These are phyloP conservation scores for Beauveria australis DNA, from an alignment of 2,329 filamentous ascomycete genomes.

Conservation along the genomic window DNA sequence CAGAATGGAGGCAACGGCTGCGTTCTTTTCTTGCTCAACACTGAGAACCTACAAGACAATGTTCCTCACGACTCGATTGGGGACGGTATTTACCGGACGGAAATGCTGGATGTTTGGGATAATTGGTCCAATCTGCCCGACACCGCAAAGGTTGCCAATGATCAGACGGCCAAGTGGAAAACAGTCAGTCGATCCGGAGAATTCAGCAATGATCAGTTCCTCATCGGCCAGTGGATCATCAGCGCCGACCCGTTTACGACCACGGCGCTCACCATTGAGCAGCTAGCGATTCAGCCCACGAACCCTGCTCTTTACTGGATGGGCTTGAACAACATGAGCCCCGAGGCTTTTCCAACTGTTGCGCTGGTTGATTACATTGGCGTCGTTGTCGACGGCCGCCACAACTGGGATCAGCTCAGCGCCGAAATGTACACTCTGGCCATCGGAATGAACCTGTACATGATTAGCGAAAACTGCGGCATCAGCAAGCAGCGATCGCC, in stretches of 20 bases:
- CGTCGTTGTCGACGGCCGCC: conserved; percentile 19
- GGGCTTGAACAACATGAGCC: conserved; percentile 21
- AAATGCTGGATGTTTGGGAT: conserved; percentile 19
- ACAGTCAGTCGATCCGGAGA: conserved; percentile 15
- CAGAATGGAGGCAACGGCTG: conserved; percentile 25
- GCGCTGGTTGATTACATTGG: conserved; percentile 25
- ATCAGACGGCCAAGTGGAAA: conserved; percentile 18
- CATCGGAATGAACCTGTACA: conserved; percentile 24
- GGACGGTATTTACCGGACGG: conserved; percentile 23
- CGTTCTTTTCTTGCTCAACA: conserved; percentile 24
- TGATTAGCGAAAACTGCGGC: conserved; percentile 26
- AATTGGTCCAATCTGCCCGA: conserved; percentile 23
- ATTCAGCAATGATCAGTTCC: conserved; percentile 18
- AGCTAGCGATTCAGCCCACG: conserved; percentile 23
- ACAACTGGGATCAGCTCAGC: conserved; percentile 21
- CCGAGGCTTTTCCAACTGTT: conserved; percentile 23
- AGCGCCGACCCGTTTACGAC: conserved; percentile 20
- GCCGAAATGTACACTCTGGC: conserved; percentile 25
- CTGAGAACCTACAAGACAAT: conserved; percentile 14
- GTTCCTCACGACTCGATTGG: conserved; percentile 17
- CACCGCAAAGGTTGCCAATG: conserved; percentile 17
- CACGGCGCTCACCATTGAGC: conserved; percentile 20
- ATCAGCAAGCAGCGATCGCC: conserved; percentile 18
- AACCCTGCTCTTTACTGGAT: conserved; percentile 29
- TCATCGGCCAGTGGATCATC: conserved; percentile 25